Conservation (phyloP, 1,139 yeast genomes). For the Debaryomycetaceae sp. region DNA sequence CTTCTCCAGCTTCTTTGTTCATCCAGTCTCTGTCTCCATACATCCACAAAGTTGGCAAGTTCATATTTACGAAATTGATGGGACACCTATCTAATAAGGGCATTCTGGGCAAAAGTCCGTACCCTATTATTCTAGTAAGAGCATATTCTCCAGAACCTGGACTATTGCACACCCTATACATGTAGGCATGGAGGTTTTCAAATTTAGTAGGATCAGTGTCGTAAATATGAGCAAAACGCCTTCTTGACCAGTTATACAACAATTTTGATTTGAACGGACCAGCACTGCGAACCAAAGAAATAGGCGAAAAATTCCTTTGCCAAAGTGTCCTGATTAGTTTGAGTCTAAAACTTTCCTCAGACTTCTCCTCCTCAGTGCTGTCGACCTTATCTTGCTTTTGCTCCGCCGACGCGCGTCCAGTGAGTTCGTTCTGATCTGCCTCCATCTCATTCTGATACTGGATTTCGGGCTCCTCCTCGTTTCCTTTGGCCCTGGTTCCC, state of each 20-base stretch:
- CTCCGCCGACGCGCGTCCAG: constrained; percentile 10
- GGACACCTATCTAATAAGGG: constrained; percentile 46
- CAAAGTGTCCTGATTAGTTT: constrained; percentile 30
- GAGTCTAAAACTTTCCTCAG: constrained; percentile 16
- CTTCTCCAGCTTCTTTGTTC: constrained; percentile 43
- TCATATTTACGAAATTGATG: constrained; percentile 28
- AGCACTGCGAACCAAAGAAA: constrained; percentile 28
- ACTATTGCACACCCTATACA: constrained; percentile 38
- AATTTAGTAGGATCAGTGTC: constrained; percentile 28
- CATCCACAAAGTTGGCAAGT: constrained; percentile 44
- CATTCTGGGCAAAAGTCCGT: constrained; percentile 39
- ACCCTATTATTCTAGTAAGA: constrained; percentile 37
- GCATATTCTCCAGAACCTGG: constrained; percentile 48
- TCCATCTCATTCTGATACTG: constrained; percentile 21
- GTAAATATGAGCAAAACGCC: constrained; percentile 35
- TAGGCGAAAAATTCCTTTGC: constrained; percentile 38
- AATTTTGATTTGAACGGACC: constrained; percentile 39
- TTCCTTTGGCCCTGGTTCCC: constrained; percentile 11
- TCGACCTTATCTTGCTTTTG: constrained; percentile 4
- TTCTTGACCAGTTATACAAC: constrained; percentile 41
- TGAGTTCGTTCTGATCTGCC: constrained; percentile 27
- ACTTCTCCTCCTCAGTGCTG: constrained; percentile 10
- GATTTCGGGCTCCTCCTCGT: constrained; percentile 13
- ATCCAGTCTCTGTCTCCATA: constrained; percentile 46
- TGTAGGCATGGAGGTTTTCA: constrained; percentile 38